phyloP scores from a whole-genome alignment of 1,284 basidiomycete genomes.

The Ustilago loliicola region DNA sequence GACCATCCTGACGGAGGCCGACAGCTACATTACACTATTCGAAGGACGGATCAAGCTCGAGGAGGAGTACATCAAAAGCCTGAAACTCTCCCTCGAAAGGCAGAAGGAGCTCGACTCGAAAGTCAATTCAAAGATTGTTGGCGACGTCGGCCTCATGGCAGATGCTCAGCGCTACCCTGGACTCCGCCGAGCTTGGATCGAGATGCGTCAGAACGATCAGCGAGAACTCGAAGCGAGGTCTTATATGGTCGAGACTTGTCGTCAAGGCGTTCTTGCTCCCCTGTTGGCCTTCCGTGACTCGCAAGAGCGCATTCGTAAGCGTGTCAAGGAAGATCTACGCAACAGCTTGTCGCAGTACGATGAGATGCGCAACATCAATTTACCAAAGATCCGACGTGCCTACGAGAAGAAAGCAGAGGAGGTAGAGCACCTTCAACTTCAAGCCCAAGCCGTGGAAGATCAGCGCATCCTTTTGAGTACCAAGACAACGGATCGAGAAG shows the following conservation, averaged over 20 bases:
- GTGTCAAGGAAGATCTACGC: constrained; percentile 64
- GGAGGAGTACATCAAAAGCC: constrained; percentile 61
- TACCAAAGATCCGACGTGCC: constrained; percentile 57
- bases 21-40: constrained; percentile 60
- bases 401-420: constrained; percentile 68
- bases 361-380: constrained; percentile 60
- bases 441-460: constrained; percentile 67
- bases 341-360: constrained; percentile 60
- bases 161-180: constrained; percentile 42
- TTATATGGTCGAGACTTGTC: constrained; percentile 55
- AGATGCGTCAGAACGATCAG: constrained; percentile 57
- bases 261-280: constrained; percentile 56
- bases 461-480: constrained; percentile 61
- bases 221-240: constrained; percentile 61
- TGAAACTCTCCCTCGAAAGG: constrained; percentile 51
- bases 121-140: constrained; percentile 56
- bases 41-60: constrained; percentile 64
- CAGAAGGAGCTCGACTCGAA: constrained; percentile 64
- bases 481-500: constrained; percentile 27
- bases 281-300: constrained; percentile 64
- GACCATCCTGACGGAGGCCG: constrained; percentile 58
- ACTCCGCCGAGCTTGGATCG: constrained; percentile 55
- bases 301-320: constrained; percentile 64
- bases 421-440: constrained; percentile 58
- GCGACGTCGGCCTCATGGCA: constrained; percentile 46